These are phyloP conservation scores for Podaxis sp. DNA, from an alignment of 768 basidiomycete genomes.

Conservation along the genomic window DNA sequence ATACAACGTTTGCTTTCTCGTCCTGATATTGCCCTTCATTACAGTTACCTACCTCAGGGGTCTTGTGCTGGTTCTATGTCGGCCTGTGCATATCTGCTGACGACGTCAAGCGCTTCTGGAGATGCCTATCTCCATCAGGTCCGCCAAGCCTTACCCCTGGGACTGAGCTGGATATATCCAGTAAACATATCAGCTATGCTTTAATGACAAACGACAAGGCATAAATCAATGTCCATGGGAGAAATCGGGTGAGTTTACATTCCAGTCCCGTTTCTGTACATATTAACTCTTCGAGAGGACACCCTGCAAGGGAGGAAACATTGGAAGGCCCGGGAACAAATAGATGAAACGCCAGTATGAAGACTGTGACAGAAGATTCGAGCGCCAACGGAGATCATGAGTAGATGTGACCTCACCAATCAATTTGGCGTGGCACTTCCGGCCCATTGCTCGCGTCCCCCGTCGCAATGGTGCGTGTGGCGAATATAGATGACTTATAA, in stretches of 20 bases:
- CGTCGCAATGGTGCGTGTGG: not conserved
- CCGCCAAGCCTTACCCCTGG: not conserved
- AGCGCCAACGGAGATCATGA: not conserved
- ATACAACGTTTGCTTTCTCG: not conserved
- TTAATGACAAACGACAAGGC: not conserved
- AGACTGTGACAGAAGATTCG: not conserved
- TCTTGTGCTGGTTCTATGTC: not conserved
- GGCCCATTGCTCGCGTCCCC: slow-evolving; percentile 6
- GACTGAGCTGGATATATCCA: not conserved
- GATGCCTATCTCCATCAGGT: not conserved
- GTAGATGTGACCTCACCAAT: slow-evolving; percentile 2
- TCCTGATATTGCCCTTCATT: not conserved
- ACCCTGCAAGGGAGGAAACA: not conserved
- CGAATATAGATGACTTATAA: slow-evolving; percentile 7
- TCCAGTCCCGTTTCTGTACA: not conserved
- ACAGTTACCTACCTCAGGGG: slow-evolving; percentile 1
- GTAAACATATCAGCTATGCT: not conserved
- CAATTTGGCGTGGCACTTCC: slow-evolving; percentile 1
- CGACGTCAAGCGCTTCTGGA: not conserved
- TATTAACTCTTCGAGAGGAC: not conserved
- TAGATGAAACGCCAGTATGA: slow-evolving; percentile 1
- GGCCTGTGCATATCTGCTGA: not conserved
- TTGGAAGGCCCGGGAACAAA: not conserved
- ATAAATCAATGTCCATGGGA: not conserved
- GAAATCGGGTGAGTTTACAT: not conserved